Percentiles rank a stretch among this genome's conserved stretches.
Conservation (phyloP, 768 basidiomycete species). For the Pleurotus tuoliensis region DNA sequence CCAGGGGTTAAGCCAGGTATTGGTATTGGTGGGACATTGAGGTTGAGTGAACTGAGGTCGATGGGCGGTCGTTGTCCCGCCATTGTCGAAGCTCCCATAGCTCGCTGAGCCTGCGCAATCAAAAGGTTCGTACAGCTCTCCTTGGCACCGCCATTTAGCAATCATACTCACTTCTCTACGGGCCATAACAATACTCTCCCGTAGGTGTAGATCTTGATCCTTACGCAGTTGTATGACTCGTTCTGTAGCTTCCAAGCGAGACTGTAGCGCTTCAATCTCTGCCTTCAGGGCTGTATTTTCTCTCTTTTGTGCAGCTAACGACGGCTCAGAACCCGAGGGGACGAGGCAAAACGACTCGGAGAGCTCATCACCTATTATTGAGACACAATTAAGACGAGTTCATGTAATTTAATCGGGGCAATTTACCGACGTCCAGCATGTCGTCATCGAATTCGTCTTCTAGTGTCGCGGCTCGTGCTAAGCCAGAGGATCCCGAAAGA, state of each 20-base stretch:
- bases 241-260: conserved; percentile 58
- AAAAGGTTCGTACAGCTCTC: background rate
- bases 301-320: conserved; percentile 47
- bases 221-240: conserved; percentile 62
- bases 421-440: conserved; percentile 60
- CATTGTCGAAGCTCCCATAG: conserved; percentile 65
- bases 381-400: background rate
- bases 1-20: conserved; percentile 48
- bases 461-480: conserved; percentile 8
- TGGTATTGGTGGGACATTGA: conserved; percentile 51
- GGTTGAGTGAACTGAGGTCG: conserved; percentile 55
- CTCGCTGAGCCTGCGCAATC: conserved; percentile 65
- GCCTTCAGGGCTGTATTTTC: conserved; percentile 65
- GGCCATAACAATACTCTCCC: conserved; percentile 75
- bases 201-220: conserved; percentile 75
- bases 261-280: conserved; percentile 55
- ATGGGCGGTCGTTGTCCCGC: conserved; percentile 41
- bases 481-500: background rate
- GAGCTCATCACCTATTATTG: conserved; percentile 55
- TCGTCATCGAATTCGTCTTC: conserved; percentile 60
- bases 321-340: conserved; percentile 54
- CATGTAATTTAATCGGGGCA: background rate
- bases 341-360: conserved; percentile 80
- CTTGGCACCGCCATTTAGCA: background rate
- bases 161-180: conserved; percentile 48